Evolutionary conservation across 2,329 filamentous ascomycete genomes (phyloP), one percentile per base, ranked within the genome.

Genomic region (Aspergillus neotritici): DNA sequence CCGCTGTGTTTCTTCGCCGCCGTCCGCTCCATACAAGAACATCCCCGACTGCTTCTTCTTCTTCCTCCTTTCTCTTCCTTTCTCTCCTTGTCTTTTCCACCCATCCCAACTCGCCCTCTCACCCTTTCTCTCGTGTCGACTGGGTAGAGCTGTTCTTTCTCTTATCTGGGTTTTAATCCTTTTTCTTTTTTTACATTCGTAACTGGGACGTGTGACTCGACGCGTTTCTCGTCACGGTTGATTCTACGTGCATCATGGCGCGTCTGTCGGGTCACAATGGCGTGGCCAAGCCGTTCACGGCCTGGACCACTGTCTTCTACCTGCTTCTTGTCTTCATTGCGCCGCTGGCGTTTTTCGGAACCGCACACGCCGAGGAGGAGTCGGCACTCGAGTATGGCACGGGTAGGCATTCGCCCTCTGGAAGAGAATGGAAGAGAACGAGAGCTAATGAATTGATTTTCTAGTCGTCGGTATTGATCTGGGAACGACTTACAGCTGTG

Each of bases 381-480:
- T 83, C 89, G 60, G 76, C 78, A 54, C 75, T 76, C 57, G 83
- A 90, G 64, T 87, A 87, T 70, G 88, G 88, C 67, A 91, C 85
- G 62, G 76, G 76, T 79, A 68, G 52, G 68, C 50, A 15, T 46
- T 29, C 33, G 10, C 5, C 15, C n/a, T 34, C 37, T 6, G 28
- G 4, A 30, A 36, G 14, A n/a, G n/a, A n/a, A n/a, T n/a, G n/a
- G 16, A 15, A 4, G 4, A 14, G 25, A n/a, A n/a, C n/a, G n/a
- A n/a, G 11, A 15, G 13, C 29, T 28, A 14, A 32, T 35, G 9
- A 21, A 46, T 15, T 34, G 11, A n/a, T 5, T 21, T 8, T n/a
- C 37, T 54, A 77, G 88, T 95, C 59, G 90, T 95, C 62, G 89
- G 89, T 82, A 95, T 95, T 73, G 88, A 94, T 83, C 72, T 95